These are phyloP conservation scores for Fraxinus quadrangulata DNA, from an alignment of 257 asterid genomes.

Conservation along the genomic window DNA sequence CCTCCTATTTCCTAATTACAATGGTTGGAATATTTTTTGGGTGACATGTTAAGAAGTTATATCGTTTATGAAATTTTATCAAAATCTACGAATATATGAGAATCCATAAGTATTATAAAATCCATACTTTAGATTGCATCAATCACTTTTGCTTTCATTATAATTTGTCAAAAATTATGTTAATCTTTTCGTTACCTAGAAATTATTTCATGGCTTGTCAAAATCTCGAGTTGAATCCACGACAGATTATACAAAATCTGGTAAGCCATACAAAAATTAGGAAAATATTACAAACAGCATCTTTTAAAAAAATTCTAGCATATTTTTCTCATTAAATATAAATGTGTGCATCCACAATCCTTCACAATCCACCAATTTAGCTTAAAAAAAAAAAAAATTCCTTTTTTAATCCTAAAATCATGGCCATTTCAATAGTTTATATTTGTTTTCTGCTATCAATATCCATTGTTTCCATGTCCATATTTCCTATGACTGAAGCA, in stretches of 20 bases:
- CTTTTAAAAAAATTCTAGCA: background rate
- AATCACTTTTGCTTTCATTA: background rate
- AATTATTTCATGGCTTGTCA: background rate
- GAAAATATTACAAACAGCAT: background rate
- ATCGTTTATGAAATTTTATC: no score
- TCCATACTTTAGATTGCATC: background rate
- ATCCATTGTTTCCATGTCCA: slow-evolving; percentile 12
- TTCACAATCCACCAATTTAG: background rate
- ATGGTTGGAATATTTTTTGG: no score
- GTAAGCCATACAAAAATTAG: background rate
- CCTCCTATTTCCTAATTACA: no score
- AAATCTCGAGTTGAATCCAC: background rate
- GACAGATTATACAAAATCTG: background rate
- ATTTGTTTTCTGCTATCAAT: slow-evolving; percentile 2
- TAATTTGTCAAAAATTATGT: background rate
- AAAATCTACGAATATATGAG: no score
- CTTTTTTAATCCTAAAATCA: background rate
- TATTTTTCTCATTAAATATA: background rate
- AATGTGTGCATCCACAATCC: background rate
- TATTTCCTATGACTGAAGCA: slow-evolving; percentile 33
- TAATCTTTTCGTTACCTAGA: background rate
- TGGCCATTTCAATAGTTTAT: slow-evolving; percentile 21
- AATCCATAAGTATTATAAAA: no score
- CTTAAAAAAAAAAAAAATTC: background rate
- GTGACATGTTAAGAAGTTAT: no score